Evolutionary conservation across 2,329 filamentous ascomycete genomes (phyloP).

Genomic region (Aspergillus hiratsukae): DNA sequence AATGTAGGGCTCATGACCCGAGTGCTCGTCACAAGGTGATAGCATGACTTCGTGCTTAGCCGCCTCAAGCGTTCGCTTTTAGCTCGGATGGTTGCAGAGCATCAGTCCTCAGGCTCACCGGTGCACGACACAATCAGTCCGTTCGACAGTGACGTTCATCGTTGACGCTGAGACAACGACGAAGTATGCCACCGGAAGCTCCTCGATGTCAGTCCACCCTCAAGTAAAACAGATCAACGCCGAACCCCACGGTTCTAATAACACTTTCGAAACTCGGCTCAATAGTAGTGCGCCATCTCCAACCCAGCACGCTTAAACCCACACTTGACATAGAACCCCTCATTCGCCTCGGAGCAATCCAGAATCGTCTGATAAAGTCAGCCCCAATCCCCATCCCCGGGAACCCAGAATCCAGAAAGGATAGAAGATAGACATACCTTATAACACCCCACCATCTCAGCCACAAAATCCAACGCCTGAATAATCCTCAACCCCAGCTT

Average conservation of each 20-base stretch:
- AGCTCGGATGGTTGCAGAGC: not conserved
- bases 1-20: not conserved
- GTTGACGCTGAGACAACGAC: not conserved
- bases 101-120: not conserved
- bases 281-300: constrained; percentile 95
- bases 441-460: constrained; percentile 86
- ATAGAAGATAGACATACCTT: constrained; percentile 51
- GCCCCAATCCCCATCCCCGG: constrained; percentile 6
- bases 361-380: constrained; percentile 67
- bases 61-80: no score
- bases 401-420: not conserved
- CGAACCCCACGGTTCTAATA: constrained; percentile 2
- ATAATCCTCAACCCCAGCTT: constrained; percentile 91
- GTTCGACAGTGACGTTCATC: not conserved
- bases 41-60: not conserved
- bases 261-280: constrained; percentile 11
- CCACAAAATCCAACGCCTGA: constrained; percentile 85
- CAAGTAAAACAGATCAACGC: not conserved
- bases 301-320: constrained; percentile 87
- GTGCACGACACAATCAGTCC: not conserved
- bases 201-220: not conserved
- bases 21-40: not conserved
- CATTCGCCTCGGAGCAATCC: constrained; percentile 92
- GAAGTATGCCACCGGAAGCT: not conserved
- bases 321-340: constrained; percentile 98